Evolutionary conservation across 805 yeast genomes (phyloP), one percentile per base, ranked within the genome.

Genomic region (Metschnikowia cubensis): DNA sequence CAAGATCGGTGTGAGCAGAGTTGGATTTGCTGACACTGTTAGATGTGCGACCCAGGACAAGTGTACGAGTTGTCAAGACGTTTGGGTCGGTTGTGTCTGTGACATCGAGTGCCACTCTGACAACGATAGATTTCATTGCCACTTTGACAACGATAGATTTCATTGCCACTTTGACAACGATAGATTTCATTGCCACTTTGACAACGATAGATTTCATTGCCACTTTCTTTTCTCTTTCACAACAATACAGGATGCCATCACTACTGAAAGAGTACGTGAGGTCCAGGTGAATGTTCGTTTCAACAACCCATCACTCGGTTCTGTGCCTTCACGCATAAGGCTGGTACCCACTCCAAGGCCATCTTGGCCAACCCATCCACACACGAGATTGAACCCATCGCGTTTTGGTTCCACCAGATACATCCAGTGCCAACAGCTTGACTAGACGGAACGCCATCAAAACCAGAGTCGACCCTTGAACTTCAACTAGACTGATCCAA

Each of bases 11-110:
- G 84, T 80, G 34, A 75, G 79, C 66, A 73, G 84, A 71, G 81
- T 80, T 46, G 84, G 84, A 66, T 79, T 80, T 64, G 83, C 84
- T 45, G 84, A 80, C 66, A 80, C 84, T 42, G 83, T 80, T 51
- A 84, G 84, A 50, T 79, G 84, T 63, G 84, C 84, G 78, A 80
- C 66, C 83, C 83, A 56, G 74, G 84, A 72, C 84, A 80, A 63
- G 84, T 80, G 39, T 80, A 77, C 60, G 83, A 80, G 63, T 80
- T 61, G 81, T 80, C 54, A 76, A 77, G 67, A 79, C 84, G 17
- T 71, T 80, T 59, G 79, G 75, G 63, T 74, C 81, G 0, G 82
- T 80, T 21, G 83, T 80, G 41, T 69, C 73, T 80, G 84, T 70
- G 84, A 80, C 56, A 80, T 80, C 49, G 84, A 80, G 65, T 75